phyloP scores from a whole-genome alignment of 2,329 filamentous ascomycete species.

The Paraphaeosphaeria sporulosa region DNA sequence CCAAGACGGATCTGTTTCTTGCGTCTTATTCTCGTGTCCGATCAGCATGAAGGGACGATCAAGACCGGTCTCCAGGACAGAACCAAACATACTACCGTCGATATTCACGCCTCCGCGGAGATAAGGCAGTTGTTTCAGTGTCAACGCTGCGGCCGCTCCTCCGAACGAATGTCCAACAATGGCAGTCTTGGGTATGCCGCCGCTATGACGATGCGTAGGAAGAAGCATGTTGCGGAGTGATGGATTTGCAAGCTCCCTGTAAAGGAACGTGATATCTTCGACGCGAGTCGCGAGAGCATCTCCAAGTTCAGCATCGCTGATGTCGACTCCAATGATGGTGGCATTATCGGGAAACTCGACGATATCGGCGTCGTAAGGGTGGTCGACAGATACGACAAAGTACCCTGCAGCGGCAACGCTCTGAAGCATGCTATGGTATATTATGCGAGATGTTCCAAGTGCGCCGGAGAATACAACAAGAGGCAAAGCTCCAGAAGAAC shows the following conservation, averaged over 20 bases:
- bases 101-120: constrained; percentile 43
- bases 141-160: constrained; percentile 38
- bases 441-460: constrained; percentile 52
- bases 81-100: constrained; percentile 44
- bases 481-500: constrained; percentile 15
- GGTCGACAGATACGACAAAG: constrained; percentile 58
- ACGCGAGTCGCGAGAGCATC: constrained; percentile 30
- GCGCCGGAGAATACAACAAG: constrained; percentile 57
- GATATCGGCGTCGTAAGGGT: constrained; percentile 57
- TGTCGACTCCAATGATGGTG: constrained; percentile 33
- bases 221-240: constrained; percentile 20
- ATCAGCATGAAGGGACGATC: constrained; percentile 33
- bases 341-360: constrained; percentile 60
- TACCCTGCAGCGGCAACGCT: constrained; percentile 59
- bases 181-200: constrained; percentile 18
- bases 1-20: constrained; percentile 38
- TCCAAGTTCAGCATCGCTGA: constrained; percentile 33
- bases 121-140: constrained; percentile 24
- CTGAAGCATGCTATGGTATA: constrained; percentile 55
- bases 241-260: constrained; percentile 25
- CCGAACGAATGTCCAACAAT: constrained; percentile 49
- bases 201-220: constrained; percentile 10
- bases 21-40: constrained; percentile 40
- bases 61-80: constrained; percentile 23
- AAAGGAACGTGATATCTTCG: constrained; percentile 31